Percentiles rank a stretch among this genome's conserved stretches.
These are phyloP conservation scores for Exophiala mesophila DNA, from an alignment of 2,329 filamentous ascomycete genomes.

Conservation along the genomic window DNA sequence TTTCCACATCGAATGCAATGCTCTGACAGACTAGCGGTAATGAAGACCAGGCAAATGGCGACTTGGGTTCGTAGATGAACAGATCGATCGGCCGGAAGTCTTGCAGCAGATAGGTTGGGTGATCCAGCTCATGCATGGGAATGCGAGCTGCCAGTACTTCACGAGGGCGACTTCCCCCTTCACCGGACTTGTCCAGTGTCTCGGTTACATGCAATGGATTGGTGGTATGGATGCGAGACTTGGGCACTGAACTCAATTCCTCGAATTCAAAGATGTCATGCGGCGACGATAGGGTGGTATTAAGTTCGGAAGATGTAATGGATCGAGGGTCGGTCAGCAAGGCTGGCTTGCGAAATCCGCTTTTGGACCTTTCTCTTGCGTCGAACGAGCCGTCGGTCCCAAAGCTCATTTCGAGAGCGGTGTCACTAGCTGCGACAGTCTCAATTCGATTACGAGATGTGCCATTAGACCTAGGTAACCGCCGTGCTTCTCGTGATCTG, in stretches of 20 bases:
- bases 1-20: slow-evolving; percentile 29
- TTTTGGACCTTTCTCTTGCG: neutral
- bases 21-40: slow-evolving; percentile 25
- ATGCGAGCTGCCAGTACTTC: slow-evolving; percentile 1
- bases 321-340: slow-evolving; percentile 2
- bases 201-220: slow-evolving; percentile 14
- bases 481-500: slow-evolving; percentile 1
- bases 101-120: slow-evolving; percentile 15
- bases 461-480: neutral
- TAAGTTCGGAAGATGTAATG: slow-evolving; percentile 7
- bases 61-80: slow-evolving; percentile 21
- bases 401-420: slow-evolving; percentile 14
- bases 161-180: neutral
- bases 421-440: slow-evolving; percentile 5
- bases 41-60: slow-evolving; percentile 25
- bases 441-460: slow-evolving; percentile 2
- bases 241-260: slow-evolving; percentile 4
- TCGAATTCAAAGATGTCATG: slow-evolving; percentile 21
- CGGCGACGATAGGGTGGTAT: slow-evolving; percentile 15
- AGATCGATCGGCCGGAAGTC: slow-evolving; percentile 27
- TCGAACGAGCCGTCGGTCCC: slow-evolving; percentile 1
- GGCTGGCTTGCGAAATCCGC: neutral
- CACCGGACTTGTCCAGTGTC: neutral
- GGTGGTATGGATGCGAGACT: slow-evolving; percentile 19
- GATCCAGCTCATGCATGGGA: slow-evolving; percentile 19